Evolutionary conservation across 225 moss, liverwort and hornwort genomes (phyloP), one percentile per base, ranked within the genome.

Genomic region (Sphagnum tenellum): DNA sequence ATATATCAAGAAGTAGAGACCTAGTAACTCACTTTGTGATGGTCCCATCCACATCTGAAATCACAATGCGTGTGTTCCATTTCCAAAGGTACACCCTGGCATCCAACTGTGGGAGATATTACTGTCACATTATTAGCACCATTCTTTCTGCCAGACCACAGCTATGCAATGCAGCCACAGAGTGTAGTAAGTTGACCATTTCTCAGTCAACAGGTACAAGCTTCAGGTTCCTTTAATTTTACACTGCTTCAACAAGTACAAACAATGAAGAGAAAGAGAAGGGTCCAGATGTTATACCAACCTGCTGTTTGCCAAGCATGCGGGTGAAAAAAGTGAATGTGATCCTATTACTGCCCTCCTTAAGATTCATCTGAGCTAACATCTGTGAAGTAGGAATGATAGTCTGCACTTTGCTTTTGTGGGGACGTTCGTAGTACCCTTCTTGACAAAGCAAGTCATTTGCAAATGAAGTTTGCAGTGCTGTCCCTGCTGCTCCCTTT

Each of bases 21-120:
- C 6, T 6, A 52, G 9, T 45, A 59, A 55, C 74, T 81, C 67
- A 86, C 85, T 72, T 86, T 68, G 85, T 86, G 9, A 86, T 86
- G 3, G 85, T 86, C 50, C 85, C 85, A 68, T 86, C 85, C 52
- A 86, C 85, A 65, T 86, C 85, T 54, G 85, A 86, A 29, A 86
- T 79, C 8, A 86, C 85, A 61, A 86, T 77, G 47, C 85, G 68
- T 49, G 85, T 70, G 61, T 79, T 86, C 85, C 85, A 86, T 45
- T 77, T 81, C 85, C 85, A 86, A 7, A 86, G 70, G 61, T 81
- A 86, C 29, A 86, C 79, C 45, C 81, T 76, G 46, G 85, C 85
- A 66, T 81, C 78, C 66, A 86, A 81, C 85, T 86, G 69, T n/a
- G n/a, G 4, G 47, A 3, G 29, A 29, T 29, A 29, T 29, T 29